Evolutionary conservation across 73 alveolate species (phyloP).

Genomic region (Paramecium sonneborni): DNA sequence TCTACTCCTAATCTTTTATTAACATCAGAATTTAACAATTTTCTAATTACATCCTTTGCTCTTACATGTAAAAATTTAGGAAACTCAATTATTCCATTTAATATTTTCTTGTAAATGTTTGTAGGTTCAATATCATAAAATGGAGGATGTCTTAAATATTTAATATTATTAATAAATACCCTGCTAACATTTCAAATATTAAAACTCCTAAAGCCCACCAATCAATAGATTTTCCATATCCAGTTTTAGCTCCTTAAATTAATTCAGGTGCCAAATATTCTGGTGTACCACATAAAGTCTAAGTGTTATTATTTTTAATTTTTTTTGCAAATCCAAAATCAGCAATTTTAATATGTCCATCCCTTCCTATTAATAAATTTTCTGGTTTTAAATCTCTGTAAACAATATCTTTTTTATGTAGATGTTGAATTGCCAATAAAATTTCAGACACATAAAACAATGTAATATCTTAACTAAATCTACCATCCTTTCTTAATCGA

Average conservation of each 20-base stretch:
- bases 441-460: constrained; percentile 75
- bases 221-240: constrained; percentile 81
- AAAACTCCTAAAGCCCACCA: constrained; percentile 86
- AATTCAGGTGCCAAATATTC: constrained; percentile 83
- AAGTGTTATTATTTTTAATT: constrained; percentile 67
- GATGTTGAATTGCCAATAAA: constrained; percentile 67
- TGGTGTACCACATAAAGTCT: constrained; percentile 81
- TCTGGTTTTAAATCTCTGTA: constrained; percentile 81
- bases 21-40: constrained; percentile 55
- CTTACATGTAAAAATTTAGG: constrained; percentile 63
- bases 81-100: constrained; percentile 58
- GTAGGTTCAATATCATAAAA: constrained; percentile 80
- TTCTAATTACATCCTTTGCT: constrained; percentile 57
- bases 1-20: constrained; percentile 54
- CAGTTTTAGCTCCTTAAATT: constrained; percentile 72
- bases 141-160: constrained; percentile 78
- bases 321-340: constrained; percentile 88
- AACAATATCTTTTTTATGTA: constrained; percentile 72
- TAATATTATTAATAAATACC: constrained; percentile 30
- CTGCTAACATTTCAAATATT: constrained; percentile 82
- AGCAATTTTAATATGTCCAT: constrained; percentile 81
- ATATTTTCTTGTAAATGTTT: constrained; percentile 67
- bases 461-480: constrained; percentile 71
- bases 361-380: constrained; percentile 73
- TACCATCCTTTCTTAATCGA: constrained; percentile 68